These are phyloP conservation scores for Colletotrichum somersetense DNA, from an alignment of 2,329 filamentous ascomycete species.

Conservation along the genomic window DNA sequence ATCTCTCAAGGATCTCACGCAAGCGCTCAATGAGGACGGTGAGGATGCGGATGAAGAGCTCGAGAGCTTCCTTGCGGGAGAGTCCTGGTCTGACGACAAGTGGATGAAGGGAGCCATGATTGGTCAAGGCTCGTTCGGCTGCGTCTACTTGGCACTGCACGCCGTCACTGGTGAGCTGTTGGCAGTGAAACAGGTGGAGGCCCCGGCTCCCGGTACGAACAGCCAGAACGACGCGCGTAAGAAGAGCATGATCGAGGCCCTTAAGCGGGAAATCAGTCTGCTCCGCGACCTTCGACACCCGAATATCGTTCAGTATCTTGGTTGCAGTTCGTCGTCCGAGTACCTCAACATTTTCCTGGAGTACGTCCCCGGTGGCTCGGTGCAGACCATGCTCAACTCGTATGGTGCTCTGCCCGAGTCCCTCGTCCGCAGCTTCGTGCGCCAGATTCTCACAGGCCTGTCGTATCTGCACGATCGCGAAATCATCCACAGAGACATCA, in stretches of 20 bases:
- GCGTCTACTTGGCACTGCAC: conserved; percentile 93
- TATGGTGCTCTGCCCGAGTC: conserved; percentile 96
- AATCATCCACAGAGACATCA: conserved; percentile 99
- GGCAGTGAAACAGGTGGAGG: conserved; percentile 97
- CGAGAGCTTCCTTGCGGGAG: conserved; percentile 88
- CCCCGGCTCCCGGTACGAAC: conserved; percentile 81
- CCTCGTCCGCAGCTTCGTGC: conserved; percentile 94
- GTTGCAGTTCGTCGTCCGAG: conserved; percentile 90
- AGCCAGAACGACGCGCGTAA: conserved; percentile 90
- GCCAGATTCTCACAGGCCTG: conserved; percentile 92
- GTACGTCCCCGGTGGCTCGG: conserved; percentile 96
- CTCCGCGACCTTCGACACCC: conserved; percentile 93
- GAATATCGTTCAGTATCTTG: conserved; percentile 98
- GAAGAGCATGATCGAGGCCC: conserved; percentile 96
- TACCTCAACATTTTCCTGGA: conserved; percentile 99
- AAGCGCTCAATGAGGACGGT: conserved; percentile 89
- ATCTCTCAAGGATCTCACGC: conserved; percentile 85
- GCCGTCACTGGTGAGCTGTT: conserved; percentile 97
- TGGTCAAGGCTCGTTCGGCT: conserved; percentile 95
- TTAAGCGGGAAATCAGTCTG: conserved; percentile 96
- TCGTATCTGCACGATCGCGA: conserved; percentile 94
- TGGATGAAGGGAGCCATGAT: conserved; percentile 99
- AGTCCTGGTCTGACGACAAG: conserved; percentile 96
- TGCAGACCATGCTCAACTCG: conserved; percentile 98
- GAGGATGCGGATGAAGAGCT: conserved; percentile 93